Evolutionary conservation across 768 basidiomycete genomes (phyloP).

Genomic region (Hericium erinaceus): DNA sequence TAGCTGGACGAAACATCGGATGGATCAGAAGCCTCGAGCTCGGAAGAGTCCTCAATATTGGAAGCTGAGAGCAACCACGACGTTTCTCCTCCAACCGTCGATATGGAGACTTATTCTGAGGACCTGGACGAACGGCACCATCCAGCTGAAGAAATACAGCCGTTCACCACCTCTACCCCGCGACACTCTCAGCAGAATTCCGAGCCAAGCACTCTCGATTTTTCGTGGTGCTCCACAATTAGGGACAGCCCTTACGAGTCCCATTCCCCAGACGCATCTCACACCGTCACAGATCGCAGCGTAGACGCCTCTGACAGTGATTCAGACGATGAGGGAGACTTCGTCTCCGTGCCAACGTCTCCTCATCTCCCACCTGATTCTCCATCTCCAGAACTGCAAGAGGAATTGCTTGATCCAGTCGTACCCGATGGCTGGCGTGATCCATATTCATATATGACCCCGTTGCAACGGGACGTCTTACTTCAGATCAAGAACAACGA

Average conservation of each 20-base stretch:
- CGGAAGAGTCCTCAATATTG: too few species aligned
- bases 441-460: constrained; percentile 11
- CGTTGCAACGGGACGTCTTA: constrained; percentile 10
- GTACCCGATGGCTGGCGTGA: constrained; percentile 4
- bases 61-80: too few species aligned
- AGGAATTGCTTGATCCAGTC: too few species aligned
- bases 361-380: background rate
- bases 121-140: too few species aligned
- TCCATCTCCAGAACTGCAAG: background rate
- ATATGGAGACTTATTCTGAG: too few species aligned
- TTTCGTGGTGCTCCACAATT: background rate
- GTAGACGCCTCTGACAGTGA: background rate
- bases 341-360: background rate
- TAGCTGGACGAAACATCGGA: too few species aligned
- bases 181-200: too few species aligned
- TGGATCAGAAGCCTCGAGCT: too few species aligned
- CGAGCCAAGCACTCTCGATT: too few species aligned
- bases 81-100: too few species aligned
- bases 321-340: background rate
- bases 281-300: background rate
- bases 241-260: background rate
- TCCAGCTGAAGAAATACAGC: too few species aligned
- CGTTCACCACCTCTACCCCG: too few species aligned
- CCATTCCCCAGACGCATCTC: background rate
- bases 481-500: constrained; percentile 11